Conservation (phyloP, 768 basidiomycete genomes). For the Infundibulicybe gibba region DNA sequence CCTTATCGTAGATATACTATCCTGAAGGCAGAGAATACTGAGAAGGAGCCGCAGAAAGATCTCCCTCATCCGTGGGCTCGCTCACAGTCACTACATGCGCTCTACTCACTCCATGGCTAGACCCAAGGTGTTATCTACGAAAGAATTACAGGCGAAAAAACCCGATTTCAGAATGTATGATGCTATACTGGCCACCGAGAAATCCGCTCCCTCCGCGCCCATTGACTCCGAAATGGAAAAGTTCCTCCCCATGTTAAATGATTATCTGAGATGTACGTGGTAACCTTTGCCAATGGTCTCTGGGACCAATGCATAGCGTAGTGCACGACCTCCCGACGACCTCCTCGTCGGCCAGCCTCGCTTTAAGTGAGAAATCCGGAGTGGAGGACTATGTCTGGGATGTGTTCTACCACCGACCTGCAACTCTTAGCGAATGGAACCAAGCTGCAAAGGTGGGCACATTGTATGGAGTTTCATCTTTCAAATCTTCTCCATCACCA, state of each 20-base stretch:
- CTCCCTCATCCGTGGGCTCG: conserved; percentile 36
- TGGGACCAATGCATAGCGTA: conserved; percentile 6
- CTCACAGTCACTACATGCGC: background rate
- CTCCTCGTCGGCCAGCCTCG: background rate
- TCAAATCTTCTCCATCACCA: conserved; percentile 1
- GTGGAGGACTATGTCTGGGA: conserved; percentile 77
- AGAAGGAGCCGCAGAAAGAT: conserved; percentile 18
- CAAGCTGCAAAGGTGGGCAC: conserved; percentile 56
- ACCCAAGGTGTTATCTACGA: conserved; percentile 51
- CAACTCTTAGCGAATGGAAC: conserved; percentile 57
- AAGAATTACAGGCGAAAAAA: conserved; percentile 35
- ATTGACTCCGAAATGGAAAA: conserved; percentile 67
- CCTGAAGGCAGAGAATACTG: conserved; percentile 25
- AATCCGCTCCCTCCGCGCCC: conserved; percentile 18
- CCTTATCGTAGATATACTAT: conserved; percentile 50
- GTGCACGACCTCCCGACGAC: conserved; percentile 24
- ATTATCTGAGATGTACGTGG: conserved; percentile 61
- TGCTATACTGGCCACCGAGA: conserved; percentile 48
- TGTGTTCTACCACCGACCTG: conserved; percentile 72
- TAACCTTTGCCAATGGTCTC: background rate
- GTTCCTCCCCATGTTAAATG: conserved; percentile 72
- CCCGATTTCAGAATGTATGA: conserved; percentile 69
- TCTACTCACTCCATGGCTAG: conserved; percentile 23
- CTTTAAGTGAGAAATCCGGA: background rate
- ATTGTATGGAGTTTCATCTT: conserved; percentile 40